A percentile compares a stretch with the other conserved stretches of the same genome.
phyloP scores from a whole-genome alignment of 371 early-diverging fungal genomes.

The Lichtheimia ornata region DNA sequence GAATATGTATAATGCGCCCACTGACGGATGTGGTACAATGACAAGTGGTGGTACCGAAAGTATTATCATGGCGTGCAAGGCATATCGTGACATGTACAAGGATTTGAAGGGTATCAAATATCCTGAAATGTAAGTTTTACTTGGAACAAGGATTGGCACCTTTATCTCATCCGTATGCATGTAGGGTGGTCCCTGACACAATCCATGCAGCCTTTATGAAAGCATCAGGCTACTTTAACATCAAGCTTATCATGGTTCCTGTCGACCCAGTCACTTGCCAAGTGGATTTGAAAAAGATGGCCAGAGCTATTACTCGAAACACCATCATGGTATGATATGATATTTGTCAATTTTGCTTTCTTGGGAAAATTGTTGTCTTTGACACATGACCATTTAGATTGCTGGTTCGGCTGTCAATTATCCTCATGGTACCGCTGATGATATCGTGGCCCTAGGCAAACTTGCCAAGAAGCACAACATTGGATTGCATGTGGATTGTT shows the following conservation, averaged over 20 bases:
- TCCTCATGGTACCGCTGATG: slow-evolving; percentile 94
- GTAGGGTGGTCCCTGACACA: slow-evolving; percentile 85
- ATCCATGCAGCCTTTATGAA: slow-evolving; percentile 97
- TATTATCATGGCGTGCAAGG: slow-evolving; percentile 91
- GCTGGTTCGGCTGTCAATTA: slow-evolving; percentile 92
- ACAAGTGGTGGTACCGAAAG: slow-evolving; percentile 96
- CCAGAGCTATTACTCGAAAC: slow-evolving; percentile 82
- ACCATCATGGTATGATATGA: slow-evolving; percentile 78
- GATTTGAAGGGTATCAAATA: slow-evolving; percentile 74
- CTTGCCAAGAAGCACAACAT: slow-evolving; percentile 84
- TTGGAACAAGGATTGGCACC: not conserved
- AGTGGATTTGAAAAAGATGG: slow-evolving; percentile 76
- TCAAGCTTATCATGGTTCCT: slow-evolving; percentile 84
- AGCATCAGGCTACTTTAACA: slow-evolving; percentile 88
- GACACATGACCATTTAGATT: slow-evolving; percentile 45
- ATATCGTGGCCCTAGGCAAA: slow-evolving; percentile 78
- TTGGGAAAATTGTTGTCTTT: not conserved
- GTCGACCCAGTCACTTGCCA: slow-evolving; percentile 77
- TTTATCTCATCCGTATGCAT: not conserved
- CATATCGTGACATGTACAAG: slow-evolving; percentile 81
- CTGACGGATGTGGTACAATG: slow-evolving; percentile 76
- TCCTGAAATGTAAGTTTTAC: slow-evolving; percentile 84
- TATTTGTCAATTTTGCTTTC: too few species aligned
- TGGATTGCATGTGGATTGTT: slow-evolving; percentile 94
- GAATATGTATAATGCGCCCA: slow-evolving; percentile 82